Evolutionary conservation across 2,329 filamentous ascomycete species (phyloP).

Genomic region (Mariannaea elegans): DNA sequence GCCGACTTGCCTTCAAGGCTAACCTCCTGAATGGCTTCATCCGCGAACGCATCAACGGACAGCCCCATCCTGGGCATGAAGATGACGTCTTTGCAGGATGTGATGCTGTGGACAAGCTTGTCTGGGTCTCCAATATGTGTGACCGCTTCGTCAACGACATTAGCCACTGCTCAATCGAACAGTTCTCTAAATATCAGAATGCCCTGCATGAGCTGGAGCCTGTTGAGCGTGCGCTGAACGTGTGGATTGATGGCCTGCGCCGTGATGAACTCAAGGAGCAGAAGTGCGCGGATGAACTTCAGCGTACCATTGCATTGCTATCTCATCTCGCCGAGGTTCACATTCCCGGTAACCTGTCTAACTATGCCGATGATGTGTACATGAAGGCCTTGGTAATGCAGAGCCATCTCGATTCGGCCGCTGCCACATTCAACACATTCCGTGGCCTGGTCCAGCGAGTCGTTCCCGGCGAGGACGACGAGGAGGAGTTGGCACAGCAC

Average conservation of each 20-base stretch:
- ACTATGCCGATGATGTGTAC: constrained; percentile 80
- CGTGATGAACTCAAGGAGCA: constrained; percentile 87
- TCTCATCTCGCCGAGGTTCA: constrained; percentile 86
- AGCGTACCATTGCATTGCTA: constrained; percentile 86
- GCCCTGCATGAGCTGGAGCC: constrained; percentile 89
- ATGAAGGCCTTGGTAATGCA: constrained; percentile 82
- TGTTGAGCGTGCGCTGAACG: constrained; percentile 87
- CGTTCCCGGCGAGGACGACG: constrained; percentile 57
- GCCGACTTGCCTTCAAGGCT: constrained; percentile 88
- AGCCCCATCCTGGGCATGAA: constrained; percentile 72
- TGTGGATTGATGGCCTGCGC: constrained; percentile 85
- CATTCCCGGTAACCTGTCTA: constrained; percentile 73
- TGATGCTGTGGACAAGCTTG: constrained; percentile 84
- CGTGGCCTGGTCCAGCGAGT: constrained; percentile 74
- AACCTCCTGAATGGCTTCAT: constrained; percentile 80
- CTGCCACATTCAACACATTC: constrained; percentile 70
- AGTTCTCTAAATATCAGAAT: constrained; percentile 81
- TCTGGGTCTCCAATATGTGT: constrained; percentile 84
- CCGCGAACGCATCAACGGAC: constrained; percentile 77
- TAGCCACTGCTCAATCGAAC: constrained; percentile 77
- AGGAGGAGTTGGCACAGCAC: constrained; percentile 73
- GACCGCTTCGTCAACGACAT: constrained; percentile 85
- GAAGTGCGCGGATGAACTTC: constrained; percentile 81
- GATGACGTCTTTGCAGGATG: constrained; percentile 84
- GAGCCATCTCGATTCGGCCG: constrained; percentile 81